Conservation (phyloP, 164 flowering plant species). For the Cinnamomum micranthum region DNA sequence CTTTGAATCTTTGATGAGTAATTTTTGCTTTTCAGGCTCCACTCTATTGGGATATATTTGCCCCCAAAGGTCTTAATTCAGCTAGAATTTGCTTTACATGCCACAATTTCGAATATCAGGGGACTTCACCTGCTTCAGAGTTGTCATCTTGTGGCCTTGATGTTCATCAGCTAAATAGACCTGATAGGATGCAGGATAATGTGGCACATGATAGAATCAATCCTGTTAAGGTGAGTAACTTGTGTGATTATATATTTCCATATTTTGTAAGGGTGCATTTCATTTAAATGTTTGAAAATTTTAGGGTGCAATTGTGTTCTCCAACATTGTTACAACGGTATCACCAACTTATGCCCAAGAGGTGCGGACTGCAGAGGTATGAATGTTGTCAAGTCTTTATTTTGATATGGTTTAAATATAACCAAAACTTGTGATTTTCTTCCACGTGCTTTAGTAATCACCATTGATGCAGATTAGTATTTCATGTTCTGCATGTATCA, state of each 20-base stretch:
- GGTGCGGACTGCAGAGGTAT: conserved; percentile 88
- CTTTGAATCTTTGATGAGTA: neutral
- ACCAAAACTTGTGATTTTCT: neutral
- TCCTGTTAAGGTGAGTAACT: conserved; percentile 66
- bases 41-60: conserved; percentile 91
- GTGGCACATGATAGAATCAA: conserved; percentile 66
- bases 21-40: conserved; percentile 60
- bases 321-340: conserved; percentile 95
- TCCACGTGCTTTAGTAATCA: neutral
- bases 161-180: conserved; percentile 75
- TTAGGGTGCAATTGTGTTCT: conserved; percentile 95
- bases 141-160: conserved; percentile 92
- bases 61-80: conserved; percentile 81
- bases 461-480: neutral
- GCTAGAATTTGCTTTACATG: conserved; percentile 96
- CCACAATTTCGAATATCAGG: conserved; percentile 98
- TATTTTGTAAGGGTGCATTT: neutral
- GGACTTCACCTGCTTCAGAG: conserved; percentile 78
- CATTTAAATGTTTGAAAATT: conserved; percentile 6
- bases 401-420: neutral
- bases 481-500: neutral
- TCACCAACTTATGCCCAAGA: conserved; percentile 97
- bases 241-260: neutral
- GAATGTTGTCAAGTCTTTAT: neutral
- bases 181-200: conserved; percentile 97